Base-by-base conservation (phyloP, 2,329 filamentous ascomycete species). In the Botrytis porri region DNA sequence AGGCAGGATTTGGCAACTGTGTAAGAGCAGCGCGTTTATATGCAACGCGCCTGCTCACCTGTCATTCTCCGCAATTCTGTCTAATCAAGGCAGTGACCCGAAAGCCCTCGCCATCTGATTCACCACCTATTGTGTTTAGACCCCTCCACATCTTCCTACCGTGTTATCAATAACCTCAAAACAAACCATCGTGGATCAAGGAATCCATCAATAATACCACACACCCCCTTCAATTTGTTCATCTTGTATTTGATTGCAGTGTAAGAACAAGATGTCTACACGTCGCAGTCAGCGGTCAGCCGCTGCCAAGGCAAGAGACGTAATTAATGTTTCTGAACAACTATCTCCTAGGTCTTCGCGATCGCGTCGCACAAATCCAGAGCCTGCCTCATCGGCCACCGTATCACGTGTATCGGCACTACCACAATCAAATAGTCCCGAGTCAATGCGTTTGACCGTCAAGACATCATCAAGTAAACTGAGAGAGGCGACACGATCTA, bases 391-490 rank as follows among this genome's bases (percentile, higher is more conserved):
- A 7, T 75, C 69, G 29, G 80, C 80, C 54, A 78, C 77, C 1
- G 78, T 81, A 70, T 80, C 77, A 77, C 79, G 79, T 77, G 79
- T 77, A 72, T 76, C 77, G 39, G 60, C 76, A 62, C 73, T 76
- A 20, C 69, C 73, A 22, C 73, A 77, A 54, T 76, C 79, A n/a
- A 75, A 66, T 57, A 77, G 75, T 54, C 77, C 76, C 16, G 72
- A 75, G 51, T 77, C 77, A 45, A 78, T 80, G 76, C 79, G 79
- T 73, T 75, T 81, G 29, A 81, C 79, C 10, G 80, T 81, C 12
- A 81, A 81, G 75, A 77, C 80, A 41, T 78, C 80, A 41, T 78
- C 80, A 39, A 80, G 76, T 76, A 81, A 81, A 74, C 73, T 81
- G 22, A 77, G 79, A 70, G 78, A 80, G 69, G 80, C 79, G 5